Conservation (phyloP, 2,329 filamentous ascomycete genomes). For the Cladosporium sp. region DNA sequence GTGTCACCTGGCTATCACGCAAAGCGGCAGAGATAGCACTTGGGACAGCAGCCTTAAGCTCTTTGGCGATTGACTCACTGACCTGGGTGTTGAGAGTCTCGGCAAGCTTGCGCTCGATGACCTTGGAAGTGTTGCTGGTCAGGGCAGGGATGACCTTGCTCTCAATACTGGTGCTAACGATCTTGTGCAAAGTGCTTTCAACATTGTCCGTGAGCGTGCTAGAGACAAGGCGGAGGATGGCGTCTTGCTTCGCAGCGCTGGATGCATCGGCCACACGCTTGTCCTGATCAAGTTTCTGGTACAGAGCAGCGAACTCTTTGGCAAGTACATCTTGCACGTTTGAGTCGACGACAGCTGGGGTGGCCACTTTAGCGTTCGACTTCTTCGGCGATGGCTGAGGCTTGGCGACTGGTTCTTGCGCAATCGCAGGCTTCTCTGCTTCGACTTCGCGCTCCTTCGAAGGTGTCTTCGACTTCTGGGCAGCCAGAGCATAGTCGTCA, state of each 20-base stretch:
- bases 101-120: conserved; percentile 71
- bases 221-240: conserved; percentile 68
- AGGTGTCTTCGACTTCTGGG: conserved; percentile 32
- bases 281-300: conserved; percentile 69
- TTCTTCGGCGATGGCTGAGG: conserved; percentile 11
- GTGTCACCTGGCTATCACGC: conserved; percentile 72
- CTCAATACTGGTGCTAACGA: conserved; percentile 76
- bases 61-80: conserved; percentile 67
- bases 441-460: background rate
- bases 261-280: conserved; percentile 65
- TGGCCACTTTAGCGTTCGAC: conserved; percentile 4
- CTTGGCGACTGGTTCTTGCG: background rate
- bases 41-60: conserved; percentile 72
- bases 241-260: conserved; percentile 67
- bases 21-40: conserved; percentile 67
- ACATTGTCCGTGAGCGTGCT: conserved; percentile 70
- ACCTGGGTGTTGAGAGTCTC: conserved; percentile 68
- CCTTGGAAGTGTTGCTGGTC: conserved; percentile 65
- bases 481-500: conserved; percentile 47
- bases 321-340: conserved; percentile 32
- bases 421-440: conserved; percentile 1
- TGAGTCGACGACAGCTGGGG: background rate
- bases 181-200: conserved; percentile 73
- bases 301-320: conserved; percentile 57
- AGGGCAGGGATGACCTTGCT: conserved; percentile 75